These are phyloP conservation scores for Tilletiopsis washingtonensis DNA, from an alignment of 1,284 basidiomycete genomes.

Conservation along the genomic window DNA sequence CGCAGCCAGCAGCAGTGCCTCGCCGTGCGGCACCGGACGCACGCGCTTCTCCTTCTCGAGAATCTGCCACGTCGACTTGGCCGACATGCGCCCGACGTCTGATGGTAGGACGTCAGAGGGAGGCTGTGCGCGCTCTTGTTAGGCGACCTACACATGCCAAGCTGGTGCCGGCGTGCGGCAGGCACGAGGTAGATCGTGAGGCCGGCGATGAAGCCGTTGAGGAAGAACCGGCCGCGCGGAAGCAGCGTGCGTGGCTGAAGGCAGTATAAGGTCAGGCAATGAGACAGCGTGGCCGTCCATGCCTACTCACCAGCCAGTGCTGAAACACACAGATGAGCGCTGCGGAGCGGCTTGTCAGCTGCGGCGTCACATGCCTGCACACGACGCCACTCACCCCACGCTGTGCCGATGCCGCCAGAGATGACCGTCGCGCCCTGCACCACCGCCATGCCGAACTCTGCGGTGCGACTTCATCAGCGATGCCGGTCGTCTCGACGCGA, in stretches of 20 bases:
- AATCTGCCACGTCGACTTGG: constrained; percentile 12
- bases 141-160: constrained; percentile 29
- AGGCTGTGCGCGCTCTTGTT: no score
- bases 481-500: no score
- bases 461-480: no score
- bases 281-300: background rate
- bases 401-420: constrained; percentile 29
- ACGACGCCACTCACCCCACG: constrained; percentile 17
- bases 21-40: constrained; percentile 1
- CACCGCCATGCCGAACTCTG: constrained; percentile 19
- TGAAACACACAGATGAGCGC: constrained; percentile 32
- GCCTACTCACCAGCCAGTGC: constrained; percentile 17
- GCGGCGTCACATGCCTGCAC: background rate
- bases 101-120: no score
- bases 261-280: background rate
- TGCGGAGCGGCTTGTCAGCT: background rate
- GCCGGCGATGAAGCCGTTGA: constrained; percentile 31
- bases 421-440: constrained; percentile 40
- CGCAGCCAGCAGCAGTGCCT: background rate
- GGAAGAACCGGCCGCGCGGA: constrained; percentile 23
- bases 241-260: constrained; percentile 18
- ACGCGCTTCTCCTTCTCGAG: constrained; percentile 16
- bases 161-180: constrained; percentile 12
- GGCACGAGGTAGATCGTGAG: constrained; percentile 34
- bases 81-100: constrained; percentile 5